Evolutionary conservation across 192 early-diverging fungal genomes (phyloP), one percentile per base, ranked within the genome.

Genomic region (Coemansia sp.): DNA sequence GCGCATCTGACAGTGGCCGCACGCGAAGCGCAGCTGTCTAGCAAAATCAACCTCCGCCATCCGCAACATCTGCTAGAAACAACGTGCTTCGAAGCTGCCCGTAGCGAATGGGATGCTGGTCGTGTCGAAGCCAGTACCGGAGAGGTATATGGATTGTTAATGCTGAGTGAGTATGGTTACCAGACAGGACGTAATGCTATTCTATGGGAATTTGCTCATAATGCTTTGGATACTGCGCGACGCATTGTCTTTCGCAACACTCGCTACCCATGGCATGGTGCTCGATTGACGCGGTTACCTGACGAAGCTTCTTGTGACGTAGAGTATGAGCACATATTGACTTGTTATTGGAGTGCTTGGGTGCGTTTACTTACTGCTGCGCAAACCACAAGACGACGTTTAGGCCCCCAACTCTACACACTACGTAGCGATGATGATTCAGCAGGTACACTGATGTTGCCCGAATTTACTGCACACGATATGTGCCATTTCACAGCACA

Each of bases 131-230:
- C 71, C 3, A 60, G 59, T 1, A 55, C 67, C 0, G 62, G 64
- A 38, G 66, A 64, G 0, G 67, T 73, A 0, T 69, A 57, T 32
- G 70, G 63, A 14, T 52, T 73, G 54, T 67, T 78, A 30, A 58
- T 69, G 51, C 56, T 78, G 5, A 73, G 76, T 67, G 76, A 78
- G 53, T 78, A 78, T 56, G 76, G 64, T 21, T 68, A 65, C 60
- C 70, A 68, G 55, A 69, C 64, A 7, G 76, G 70, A 5, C 66
- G 69, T 34, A 30, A 38, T 24, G 18, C 55, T 4, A 60, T 52
- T 10, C 52, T 73, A 49, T 54, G 66, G 70, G 70, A 78, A 54
- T 73, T 63, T 25, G 76, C 67, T 0, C 47, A 52, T 8, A 47
- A 66, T 7, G 76, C 76, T 0, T 9, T 62, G 31, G 56, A 49